Evolutionary conservation across 257 asterid genomes (phyloP), one percentile per base, ranked within the genome.

Genomic region (Marsdenia floribunda): DNA sequence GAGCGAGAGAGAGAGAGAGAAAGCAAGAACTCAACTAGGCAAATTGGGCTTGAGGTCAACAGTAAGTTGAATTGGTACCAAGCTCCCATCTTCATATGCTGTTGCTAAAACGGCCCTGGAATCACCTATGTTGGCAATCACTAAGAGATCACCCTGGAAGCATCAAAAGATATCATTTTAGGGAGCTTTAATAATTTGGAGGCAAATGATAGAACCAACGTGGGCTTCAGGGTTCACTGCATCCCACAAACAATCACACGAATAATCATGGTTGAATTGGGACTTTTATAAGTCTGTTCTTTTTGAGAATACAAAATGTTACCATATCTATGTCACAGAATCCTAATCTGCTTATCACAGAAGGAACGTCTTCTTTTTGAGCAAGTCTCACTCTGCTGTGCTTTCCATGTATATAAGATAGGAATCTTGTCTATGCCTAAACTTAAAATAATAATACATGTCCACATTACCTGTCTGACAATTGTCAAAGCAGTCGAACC

Each of bases 61-160:
- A n/a, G 97, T 88, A 10, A 90, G 95, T 83, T 90, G 95, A 78
- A 85, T 75, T 12, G 97, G 87, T 72, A 82, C 74, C 77, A 90
- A 74, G 42, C 66, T 58, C 29, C 95, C 90, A 52, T 86, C 90
- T 8, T 85, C 90, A 29, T 76, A 73, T 60, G 75, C 75, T 3
- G 93, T 87, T 66, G 91, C 97, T 64, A 92, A 78, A 35, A 92
- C 95, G 21, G 95, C 93, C 70, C 97, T 79, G 2, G 95, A 92
- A 73, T 92, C 97, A 59, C 97, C 97, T 53, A 90, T 84, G 18
- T 90, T 90, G 40, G 93, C 96, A 14, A 90, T 79, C 18, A 82
- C 80, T 76, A 92, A 58, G 2, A 84, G 61, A 83, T 90, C 85
- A 53, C 90, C 97, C 96, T 91, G 81, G 24, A 76, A 74, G 76